A percentile compares a stretch with the other conserved stretches of the same genome.
phyloP scores from a whole-genome alignment of 805 yeast species.

The Wickerhamiella vanderwaltii region DNA sequence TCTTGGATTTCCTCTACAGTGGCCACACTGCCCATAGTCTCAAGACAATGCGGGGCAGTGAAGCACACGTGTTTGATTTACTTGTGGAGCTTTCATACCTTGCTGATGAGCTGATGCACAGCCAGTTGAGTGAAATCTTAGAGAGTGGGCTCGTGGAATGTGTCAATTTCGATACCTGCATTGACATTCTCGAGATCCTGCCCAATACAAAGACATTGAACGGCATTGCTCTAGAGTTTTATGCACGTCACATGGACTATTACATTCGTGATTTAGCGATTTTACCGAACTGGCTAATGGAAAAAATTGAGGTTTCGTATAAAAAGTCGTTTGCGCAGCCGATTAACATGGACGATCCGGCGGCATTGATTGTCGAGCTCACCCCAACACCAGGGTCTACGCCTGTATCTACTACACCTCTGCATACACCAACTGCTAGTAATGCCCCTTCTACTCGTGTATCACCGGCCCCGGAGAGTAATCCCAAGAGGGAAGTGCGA shows the following conservation, averaged over 20 bases:
- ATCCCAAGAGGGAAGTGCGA: no score
- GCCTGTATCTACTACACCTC: no score
- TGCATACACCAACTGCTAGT: no score
- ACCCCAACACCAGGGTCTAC: background rate
- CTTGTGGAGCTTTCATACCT: constrained; percentile 18
- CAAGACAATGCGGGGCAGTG: background rate
- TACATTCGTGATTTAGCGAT: constrained; percentile 6
- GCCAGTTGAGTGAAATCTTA: constrained; percentile 12
- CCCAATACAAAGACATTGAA: constrained; percentile 9
- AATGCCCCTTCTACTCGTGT: no score
- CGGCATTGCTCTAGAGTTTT: constrained; percentile 4
- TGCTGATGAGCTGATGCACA: constrained; percentile 19
- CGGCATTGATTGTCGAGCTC: background rate
- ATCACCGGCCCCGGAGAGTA: no score
- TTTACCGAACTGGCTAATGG: constrained; percentile 3
- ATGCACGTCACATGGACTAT: constrained; percentile 12
- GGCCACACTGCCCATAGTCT: background rate
- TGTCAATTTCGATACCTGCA: constrained; percentile 14
- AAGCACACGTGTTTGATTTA: constrained; percentile 2
- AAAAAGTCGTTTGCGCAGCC: constrained; percentile 2
- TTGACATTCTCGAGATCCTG: constrained; percentile 11
- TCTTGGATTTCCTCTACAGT: constrained; percentile 16
- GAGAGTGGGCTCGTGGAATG: constrained; percentile 16
- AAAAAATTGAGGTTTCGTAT: constrained; percentile 10
- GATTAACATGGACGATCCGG: background rate